phyloP scores from a whole-genome alignment of 2,329 filamentous ascomycete species.

The Xylaria sp. region DNA sequence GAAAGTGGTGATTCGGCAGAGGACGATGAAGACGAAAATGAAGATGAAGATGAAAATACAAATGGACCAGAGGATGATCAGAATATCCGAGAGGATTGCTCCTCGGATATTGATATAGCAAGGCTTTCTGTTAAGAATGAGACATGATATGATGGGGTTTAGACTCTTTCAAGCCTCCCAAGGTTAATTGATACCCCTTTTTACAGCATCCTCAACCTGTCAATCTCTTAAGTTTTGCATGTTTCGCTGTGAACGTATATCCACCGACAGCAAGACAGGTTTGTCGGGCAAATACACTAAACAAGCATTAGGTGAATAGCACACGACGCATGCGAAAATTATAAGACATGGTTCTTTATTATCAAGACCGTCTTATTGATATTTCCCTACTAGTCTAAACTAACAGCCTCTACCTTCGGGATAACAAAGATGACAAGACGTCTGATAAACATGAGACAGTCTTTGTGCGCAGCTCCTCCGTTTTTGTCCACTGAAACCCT shows the following conservation, averaged over 20 bases:
- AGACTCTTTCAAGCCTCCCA: slow-evolving; percentile 9
- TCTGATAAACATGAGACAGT: slow-evolving; percentile 32
- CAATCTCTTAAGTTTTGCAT: not conserved
- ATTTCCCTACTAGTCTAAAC: slow-evolving; percentile 33
- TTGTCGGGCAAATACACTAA: not conserved
- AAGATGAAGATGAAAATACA: slow-evolving; percentile 35
- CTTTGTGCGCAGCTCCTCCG: slow-evolving; percentile 17
- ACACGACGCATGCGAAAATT: not conserved
- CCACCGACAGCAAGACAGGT: not conserved
- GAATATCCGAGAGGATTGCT: slow-evolving; percentile 18
- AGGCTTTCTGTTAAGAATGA: slow-evolving; percentile 30
- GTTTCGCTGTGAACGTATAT: not conserved
- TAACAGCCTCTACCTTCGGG: slow-evolving; percentile 26
- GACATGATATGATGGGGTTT: slow-evolving; percentile 28
- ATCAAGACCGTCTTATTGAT: slow-evolving; percentile 29
- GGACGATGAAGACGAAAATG: slow-evolving; percentile 33
- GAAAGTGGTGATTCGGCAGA: slow-evolving; percentile 38
- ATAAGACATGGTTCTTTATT: not conserved
- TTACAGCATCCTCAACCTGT: not conserved
- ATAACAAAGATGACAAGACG: slow-evolving; percentile 33
- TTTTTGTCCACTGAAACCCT: slow-evolving; percentile 26
- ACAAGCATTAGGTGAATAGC: not conserved
- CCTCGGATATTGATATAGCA: slow-evolving; percentile 26
- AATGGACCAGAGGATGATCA: slow-evolving; percentile 32
- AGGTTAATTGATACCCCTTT: slow-evolving; percentile 25